These are phyloP conservation scores for Clonostachys sp. DNA, from an alignment of 2,329 filamentous ascomycete species.

Conservation along the genomic window DNA sequence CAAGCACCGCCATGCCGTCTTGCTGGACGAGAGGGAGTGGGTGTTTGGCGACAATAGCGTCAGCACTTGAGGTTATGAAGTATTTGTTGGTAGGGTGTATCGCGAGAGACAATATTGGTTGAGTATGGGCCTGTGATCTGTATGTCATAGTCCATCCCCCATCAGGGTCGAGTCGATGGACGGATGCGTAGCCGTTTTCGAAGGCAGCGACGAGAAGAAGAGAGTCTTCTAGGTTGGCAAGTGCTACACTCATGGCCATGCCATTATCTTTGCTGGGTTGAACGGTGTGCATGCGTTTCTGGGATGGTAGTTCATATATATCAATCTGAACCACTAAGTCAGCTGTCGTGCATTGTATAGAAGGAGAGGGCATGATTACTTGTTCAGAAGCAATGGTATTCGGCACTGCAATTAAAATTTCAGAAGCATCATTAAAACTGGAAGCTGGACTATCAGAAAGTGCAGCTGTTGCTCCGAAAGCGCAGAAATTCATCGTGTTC, in stretches of 20 bases:
- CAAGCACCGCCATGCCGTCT: conserved; percentile 11
- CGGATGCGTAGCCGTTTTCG: conserved; percentile 74
- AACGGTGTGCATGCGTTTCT: conserved; percentile 60
- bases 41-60: conserved; percentile 75
- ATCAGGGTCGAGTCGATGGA: conserved; percentile 47
- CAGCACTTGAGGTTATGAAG: conserved; percentile 79
- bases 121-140: conserved; percentile 62
- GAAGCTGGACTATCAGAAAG: background rate
- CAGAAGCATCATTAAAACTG: conserved; percentile 16
- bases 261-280: conserved; percentile 50
- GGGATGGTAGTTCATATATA: conserved; percentile 76
- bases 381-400: conserved; percentile 71
- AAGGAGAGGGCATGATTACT: conserved; percentile 30
- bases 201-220: conserved; percentile 72
- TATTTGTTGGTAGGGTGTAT: conserved; percentile 42
- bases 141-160: conserved; percentile 52
- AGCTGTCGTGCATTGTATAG: background rate
- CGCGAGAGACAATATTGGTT: conserved; percentile 76
- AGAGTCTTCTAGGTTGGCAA: conserved; percentile 45
- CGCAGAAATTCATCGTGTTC: conserved; percentile 94
- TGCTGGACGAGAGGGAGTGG: conserved; percentile 43
- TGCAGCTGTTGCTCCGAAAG: conserved; percentile 53
- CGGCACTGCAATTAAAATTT: conserved; percentile 72
- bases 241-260: conserved; percentile 82
- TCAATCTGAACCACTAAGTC: conserved; percentile 59